Percentiles rank a stretch among this genome's conserved stretches.
Conservation (phyloP, 106 monocot genomes). For the Dendrobium huoshanense region DNA sequence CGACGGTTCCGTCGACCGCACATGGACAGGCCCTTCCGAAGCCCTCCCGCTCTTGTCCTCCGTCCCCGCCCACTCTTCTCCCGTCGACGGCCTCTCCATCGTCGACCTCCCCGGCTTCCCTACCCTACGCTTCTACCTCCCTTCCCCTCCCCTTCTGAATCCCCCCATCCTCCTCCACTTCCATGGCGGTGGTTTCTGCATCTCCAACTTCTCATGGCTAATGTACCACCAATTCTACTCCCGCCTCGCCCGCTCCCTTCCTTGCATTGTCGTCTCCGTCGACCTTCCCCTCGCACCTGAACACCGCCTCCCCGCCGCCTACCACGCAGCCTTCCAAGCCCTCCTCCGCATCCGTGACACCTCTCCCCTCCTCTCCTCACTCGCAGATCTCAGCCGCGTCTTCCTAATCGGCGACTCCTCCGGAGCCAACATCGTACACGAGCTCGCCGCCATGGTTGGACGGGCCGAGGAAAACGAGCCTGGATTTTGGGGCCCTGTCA, state of each 20-base stretch:
- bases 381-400: conserved; percentile 53
- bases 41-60: conserved; percentile 48
- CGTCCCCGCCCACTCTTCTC: conserved; percentile 27
- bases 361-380: conserved; percentile 1
- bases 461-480: not conserved
- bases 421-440: conserved; percentile 73
- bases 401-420: conserved; percentile 88
- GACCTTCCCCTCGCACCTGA: conserved; percentile 73
- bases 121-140: conserved; percentile 61
- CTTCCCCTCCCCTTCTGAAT: not conserved
- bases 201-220: conserved; percentile 46
- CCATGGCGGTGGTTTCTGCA: conserved; percentile 95
- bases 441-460: conserved; percentile 38
- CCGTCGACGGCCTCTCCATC: conserved; percentile 42
- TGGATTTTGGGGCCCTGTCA: conserved; percentile 35
- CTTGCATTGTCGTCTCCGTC: conserved; percentile 48
- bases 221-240: conserved; percentile 90
- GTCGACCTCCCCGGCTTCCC: conserved; percentile 49
- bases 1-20: conserved; percentile 87
- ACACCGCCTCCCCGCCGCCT: conserved; percentile 70
- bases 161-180: conserved; percentile 69
- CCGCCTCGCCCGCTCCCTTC: conserved; percentile 44
- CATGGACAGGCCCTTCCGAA: conserved; percentile 73
- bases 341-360: conserved; percentile 48
- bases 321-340: conserved; percentile 32